These are phyloP conservation scores for Trichoderma pleuroti DNA, from an alignment of 2,329 filamentous ascomycete species.

Conservation along the genomic window DNA sequence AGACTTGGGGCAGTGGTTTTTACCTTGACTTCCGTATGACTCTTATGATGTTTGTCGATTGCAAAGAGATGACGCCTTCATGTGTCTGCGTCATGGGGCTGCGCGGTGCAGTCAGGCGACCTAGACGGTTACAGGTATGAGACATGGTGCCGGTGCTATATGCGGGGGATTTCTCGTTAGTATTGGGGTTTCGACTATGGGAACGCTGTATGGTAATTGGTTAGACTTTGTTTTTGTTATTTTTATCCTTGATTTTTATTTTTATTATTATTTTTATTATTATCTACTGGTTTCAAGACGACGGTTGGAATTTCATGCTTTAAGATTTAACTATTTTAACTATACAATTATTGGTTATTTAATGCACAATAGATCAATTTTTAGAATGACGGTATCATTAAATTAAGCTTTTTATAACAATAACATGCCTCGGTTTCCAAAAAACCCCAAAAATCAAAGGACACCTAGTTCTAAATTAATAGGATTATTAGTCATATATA, in stretches of 20 bases:
- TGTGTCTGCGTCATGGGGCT: background rate
- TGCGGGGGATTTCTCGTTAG: background rate
- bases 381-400: background rate
- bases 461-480: background rate
- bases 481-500: background rate
- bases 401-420: background rate
- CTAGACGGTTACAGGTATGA: background rate
- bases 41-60: conserved; percentile 3
- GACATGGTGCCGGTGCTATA: background rate
- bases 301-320: background rate
- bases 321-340: background rate
- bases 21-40: background rate
- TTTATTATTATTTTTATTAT: background rate
- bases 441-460: too few species aligned
- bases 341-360: background rate
- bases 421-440: too few species aligned
- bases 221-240: background rate
- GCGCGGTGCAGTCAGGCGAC: background rate
- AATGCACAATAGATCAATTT: background rate
- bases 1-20: background rate
- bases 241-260: background rate
- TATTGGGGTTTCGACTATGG: background rate
- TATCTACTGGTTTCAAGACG: background rate
- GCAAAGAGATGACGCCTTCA: background rate
- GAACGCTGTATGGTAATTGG: background rate